Evolutionary conservation across 768 basidiomycete species (phyloP).

Genomic region (Podaxis sp.): DNA sequence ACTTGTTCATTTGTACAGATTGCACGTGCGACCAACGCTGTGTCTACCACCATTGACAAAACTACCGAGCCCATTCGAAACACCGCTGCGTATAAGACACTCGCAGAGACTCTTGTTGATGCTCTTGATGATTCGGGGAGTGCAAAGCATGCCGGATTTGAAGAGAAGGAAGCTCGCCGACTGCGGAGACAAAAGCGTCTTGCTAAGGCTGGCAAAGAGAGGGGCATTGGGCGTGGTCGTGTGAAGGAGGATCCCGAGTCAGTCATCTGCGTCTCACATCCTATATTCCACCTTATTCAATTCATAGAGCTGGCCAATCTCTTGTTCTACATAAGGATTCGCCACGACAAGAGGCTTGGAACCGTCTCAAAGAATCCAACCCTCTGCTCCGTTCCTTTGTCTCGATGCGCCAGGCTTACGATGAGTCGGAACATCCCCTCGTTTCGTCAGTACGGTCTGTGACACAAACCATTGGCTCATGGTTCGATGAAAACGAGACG

Average conservation of each 20-base stretch:
- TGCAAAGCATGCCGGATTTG: conserved; percentile 92
- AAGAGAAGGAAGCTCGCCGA: conserved; percentile 89
- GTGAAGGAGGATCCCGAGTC: conserved; percentile 79
- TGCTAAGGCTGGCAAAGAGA: conserved; percentile 75
- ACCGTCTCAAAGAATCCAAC: conserved; percentile 72
- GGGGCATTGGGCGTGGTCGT: conserved; percentile 50
- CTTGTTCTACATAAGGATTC: conserved; percentile 83
- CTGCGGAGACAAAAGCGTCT: conserved; percentile 75
- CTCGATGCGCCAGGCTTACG: conserved; percentile 64
- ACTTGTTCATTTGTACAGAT: conserved; percentile 45
- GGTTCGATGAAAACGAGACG: conserved; percentile 97
- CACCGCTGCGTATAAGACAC: conserved; percentile 88
- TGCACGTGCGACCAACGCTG: conserved; percentile 77
- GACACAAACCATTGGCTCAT: conserved; percentile 79
- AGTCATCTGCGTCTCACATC: conserved; percentile 23
- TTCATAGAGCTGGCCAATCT: conserved; percentile 73
- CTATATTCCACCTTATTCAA: not conserved
- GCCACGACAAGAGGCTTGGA: conserved; percentile 76
- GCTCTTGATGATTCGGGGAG: conserved; percentile 92
- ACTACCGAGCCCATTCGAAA: conserved; percentile 97
- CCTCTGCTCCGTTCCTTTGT: conserved; percentile 62
- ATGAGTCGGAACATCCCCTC: conserved; percentile 92
- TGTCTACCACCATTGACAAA: conserved; percentile 80
- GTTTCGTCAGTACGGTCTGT: conserved; percentile 77
- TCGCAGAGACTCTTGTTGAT: conserved; percentile 86